Percentiles rank a stretch among this genome's conserved stretches.
These are phyloP conservation scores for Hypoxylon sp. DNA, from an alignment of 2,329 filamentous ascomycete genomes.

Conservation along the genomic window DNA sequence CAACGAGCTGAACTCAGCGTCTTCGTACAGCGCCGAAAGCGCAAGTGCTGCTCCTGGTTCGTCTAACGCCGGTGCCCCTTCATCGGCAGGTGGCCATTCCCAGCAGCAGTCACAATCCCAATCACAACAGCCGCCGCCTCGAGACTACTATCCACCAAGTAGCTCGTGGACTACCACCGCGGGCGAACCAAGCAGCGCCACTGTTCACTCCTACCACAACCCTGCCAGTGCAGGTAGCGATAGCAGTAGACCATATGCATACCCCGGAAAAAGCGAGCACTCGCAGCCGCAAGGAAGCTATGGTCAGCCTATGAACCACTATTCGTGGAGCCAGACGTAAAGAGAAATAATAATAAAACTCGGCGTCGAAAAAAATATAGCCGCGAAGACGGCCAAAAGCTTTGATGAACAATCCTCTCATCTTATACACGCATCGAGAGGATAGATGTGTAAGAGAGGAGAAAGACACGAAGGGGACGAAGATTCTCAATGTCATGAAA, in stretches of 20 bases:
- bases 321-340: conserved; percentile 64
- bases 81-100: conserved; percentile 27
- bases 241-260: conserved; percentile 58
- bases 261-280: conserved; percentile 52
- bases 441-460: conserved; percentile 12
- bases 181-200: conserved; percentile 52
- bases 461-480: conserved; percentile 7
- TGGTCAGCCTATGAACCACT: conserved; percentile 62
- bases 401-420: conserved; percentile 19
- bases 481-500: conserved; percentile 23
- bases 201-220: conserved; percentile 55
- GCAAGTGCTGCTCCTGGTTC: conserved; percentile 26
- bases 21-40: conserved; percentile 41
- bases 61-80: conserved; percentile 20
- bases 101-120: conserved; percentile 24
- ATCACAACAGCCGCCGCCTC: conserved; percentile 46
- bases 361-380: too few species aligned
- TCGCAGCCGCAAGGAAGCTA: conserved; percentile 54
- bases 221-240: conserved; percentile 49
- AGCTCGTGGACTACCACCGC: conserved; percentile 62
- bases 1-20: conserved; percentile 50
- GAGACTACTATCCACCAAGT: conserved; percentile 64
- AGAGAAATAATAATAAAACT: neutral
- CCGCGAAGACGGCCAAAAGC: conserved; percentile 3
- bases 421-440: conserved; percentile 9